Percentiles rank a stretch among this genome's conserved stretches.
Evolutionary conservation across 2,329 filamentous ascomycete genomes (phyloP).

Genomic region (Monosporascus ibericus): DNA sequence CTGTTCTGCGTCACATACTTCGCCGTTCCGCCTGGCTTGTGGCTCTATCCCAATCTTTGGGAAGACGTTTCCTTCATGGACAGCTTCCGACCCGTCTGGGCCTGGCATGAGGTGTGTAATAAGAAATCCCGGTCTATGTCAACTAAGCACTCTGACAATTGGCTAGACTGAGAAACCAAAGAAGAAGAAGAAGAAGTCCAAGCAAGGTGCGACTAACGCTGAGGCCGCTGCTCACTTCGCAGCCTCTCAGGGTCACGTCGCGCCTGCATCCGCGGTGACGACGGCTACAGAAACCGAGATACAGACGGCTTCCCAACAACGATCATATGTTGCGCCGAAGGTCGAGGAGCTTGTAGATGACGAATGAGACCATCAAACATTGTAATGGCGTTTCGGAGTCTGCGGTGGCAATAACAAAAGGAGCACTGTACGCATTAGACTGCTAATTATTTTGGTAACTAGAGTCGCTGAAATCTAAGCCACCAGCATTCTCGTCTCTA

Average conservation of each 20-base stretch:
- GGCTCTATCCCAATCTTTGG: slow-evolving; percentile 96
- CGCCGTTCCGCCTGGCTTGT: slow-evolving; percentile 76
- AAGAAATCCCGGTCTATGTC: slow-evolving; percentile 1
- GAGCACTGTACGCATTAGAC: slow-evolving; percentile 6
- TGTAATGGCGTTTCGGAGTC: slow-evolving; percentile 20
- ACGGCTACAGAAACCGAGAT: slow-evolving; percentile 52
- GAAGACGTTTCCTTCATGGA: slow-evolving; percentile 98
- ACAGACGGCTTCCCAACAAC: slow-evolving; percentile 33
- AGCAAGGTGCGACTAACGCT: slow-evolving; percentile 22
- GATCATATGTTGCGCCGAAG: slow-evolving; percentile 42
- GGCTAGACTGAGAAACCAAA: slow-evolving; percentile 30
- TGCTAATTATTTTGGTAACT: neutral
- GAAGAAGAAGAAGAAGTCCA: slow-evolving; percentile 54
- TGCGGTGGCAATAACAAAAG: slow-evolving; percentile 6
- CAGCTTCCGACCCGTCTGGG: slow-evolving; percentile 93
- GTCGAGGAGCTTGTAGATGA: slow-evolving; percentile 49
- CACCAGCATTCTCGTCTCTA: too few relatives aligned
- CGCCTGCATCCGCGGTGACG: slow-evolving; percentile 48
- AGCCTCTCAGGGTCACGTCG: slow-evolving; percentile 45
- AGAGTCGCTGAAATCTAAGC: neutral
- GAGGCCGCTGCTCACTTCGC: slow-evolving; percentile 37
- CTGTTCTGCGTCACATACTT: slow-evolving; percentile 93
- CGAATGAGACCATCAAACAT: slow-evolving; percentile 28
- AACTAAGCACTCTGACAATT: slow-evolving; percentile 3
- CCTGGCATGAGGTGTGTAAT: slow-evolving; percentile 83